Percentiles rank a stretch among this genome's conserved stretches.
Evolutionary conservation across 306 rosid genomes (phyloP).

Genomic region (Lablab purpureus): DNA sequence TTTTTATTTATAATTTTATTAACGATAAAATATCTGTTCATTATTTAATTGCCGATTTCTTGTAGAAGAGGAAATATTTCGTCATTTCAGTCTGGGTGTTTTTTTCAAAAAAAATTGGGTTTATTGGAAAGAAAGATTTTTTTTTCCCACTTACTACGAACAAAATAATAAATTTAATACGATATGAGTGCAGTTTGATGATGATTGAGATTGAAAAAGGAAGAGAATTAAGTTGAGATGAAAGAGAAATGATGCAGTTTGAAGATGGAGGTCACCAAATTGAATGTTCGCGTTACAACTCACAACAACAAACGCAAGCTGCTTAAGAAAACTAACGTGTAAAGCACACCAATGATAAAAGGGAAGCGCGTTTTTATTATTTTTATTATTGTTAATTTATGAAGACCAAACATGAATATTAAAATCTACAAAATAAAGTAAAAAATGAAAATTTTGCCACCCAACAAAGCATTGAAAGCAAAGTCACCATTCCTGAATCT

Average conservation of each 20-base stretch:
- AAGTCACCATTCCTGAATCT: conserved; percentile 35
- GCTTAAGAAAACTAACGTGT: conserved; percentile 34
- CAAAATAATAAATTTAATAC: neutral
- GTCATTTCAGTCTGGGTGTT: no score
- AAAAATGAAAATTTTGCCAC: conserved; percentile 43
- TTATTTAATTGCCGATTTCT: no score
- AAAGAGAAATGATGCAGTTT: neutral
- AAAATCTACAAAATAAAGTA: conserved; percentile 24
- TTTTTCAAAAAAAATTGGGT: no score
- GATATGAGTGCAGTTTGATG: neutral
- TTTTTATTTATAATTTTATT: no score
- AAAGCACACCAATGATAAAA: conserved; percentile 12
- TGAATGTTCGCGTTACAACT: neutral
- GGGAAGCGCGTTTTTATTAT: neutral
- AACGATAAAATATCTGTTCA: no score
- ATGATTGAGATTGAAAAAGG: neutral
- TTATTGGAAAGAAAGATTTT: no score
- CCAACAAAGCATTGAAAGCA: conserved; percentile 55
- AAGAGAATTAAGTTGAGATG: neutral
- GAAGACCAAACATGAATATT: conserved; percentile 10
- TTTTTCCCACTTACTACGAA: neutral
- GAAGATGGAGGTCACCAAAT: neutral
- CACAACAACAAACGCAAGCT: neutral
- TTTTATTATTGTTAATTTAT: neutral
- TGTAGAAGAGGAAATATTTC: no score